Evolutionary conservation across 176 grass and related monocot species (phyloP).

Genomic region (Zea mays): Zm-B73-REFERENCE-NAM-5.0 NC_050105.1:144535501-144536000

Average conservation of each 20-base stretch:
- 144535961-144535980: constrained; percentile 88
- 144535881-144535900: constrained; percentile 34
- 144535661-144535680: neutral
- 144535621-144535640: neutral
- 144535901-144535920: constrained; percentile 99
- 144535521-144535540: neutral
- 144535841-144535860: neutral
- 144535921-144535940: constrained; percentile 95
- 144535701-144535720: neutral
- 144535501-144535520: no score
- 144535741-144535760: neutral
- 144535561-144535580: constrained; percentile 7
- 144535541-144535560: constrained; percentile 7
- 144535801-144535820: constrained; percentile 4
- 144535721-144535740: constrained; percentile 6
- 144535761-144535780: neutral
- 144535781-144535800: neutral
- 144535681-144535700: neutral
- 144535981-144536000: neutral
- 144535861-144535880: neutral
- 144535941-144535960: constrained; percentile 99
- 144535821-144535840: constrained; percentile 10
- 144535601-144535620: neutral
- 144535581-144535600: neutral
- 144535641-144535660: constrained; percentile 11